Evolutionary conservation across 768 basidiomycete genomes (phyloP), one percentile per base, ranked within the genome.

Genomic region (Pleurotus cornucopiae): DNA sequence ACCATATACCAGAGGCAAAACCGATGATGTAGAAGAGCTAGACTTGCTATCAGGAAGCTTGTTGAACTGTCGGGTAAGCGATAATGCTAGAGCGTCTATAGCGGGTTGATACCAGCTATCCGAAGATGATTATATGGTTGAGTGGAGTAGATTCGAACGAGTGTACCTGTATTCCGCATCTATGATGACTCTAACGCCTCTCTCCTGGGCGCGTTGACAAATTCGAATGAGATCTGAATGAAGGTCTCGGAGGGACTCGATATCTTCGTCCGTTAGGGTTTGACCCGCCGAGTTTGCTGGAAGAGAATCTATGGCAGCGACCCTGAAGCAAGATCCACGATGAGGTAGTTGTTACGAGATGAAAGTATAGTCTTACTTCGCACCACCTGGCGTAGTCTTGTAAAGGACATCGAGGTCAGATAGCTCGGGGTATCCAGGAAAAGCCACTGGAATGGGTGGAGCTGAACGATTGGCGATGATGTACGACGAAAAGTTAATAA

Each of bases 151-250:
- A 30, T 13, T 13, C 30, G 52, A 41, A 39, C 39, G 16, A 18
- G 60, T 69, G 13, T 34, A 85, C 82, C 80, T 87, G 65, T 94
- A 83, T 66, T 97, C 94, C 0, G 94, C 93, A 64, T 96, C 94
- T 44, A 97, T 73, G 46, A 89, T 81, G 26, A 97, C 70, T 59
- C 80, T 81, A 0, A 95, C 83, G 2, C 82, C 81, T 38, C 81
- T 74, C 34, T 80, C 73, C 62, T 77, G 71, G 0, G 89, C 94
- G 47, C 69, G 78, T 9, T 71, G 59, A 62, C 90, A 91, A 54
- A 97, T 89, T 34, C 69, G 70, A 16, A 74, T 64, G 44, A 97
- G 71, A 61, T 88, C 82, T 2, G 74, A 64, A 64, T 85, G 80
- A 1, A 97, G 73, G 1, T 80, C 81, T 6, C 73, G 74, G 25